Evolutionary conservation across 176 grass and related monocot species (phyloP), one percentile per base, ranked within the genome.

Genomic region (Avena atlantica): DNA sequence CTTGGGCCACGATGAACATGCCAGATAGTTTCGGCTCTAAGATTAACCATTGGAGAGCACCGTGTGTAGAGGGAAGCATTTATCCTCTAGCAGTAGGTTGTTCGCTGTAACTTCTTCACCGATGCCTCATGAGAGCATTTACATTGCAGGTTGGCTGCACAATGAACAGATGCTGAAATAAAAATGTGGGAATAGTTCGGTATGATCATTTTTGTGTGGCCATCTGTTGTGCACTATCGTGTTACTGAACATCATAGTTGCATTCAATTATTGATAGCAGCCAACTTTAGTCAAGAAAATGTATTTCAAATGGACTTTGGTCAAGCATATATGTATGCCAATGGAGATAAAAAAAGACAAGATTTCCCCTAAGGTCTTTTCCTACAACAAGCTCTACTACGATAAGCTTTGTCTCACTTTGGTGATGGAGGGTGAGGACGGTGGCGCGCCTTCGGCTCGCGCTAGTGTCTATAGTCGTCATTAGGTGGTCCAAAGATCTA

Each of bases 91-190:
- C 29, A 91, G 65, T n/a, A 91, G 86, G 47, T 95, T 98, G 27
- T 88, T 95, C 13, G 92, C 87, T 20, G 89, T 95, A 24, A 98
- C 93, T 89, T 98, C 93, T 76, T 98, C 92, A 82, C 95, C 95
- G 69, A 98, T 49, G 4, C 90, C 96, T 16, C 93, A 84, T 4
- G 91, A 98, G 62, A 93, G 81, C 88, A 88, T 93, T 67, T 98
- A 91, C 0, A 93, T 88, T 76, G 90, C 96, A 44, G 91, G 93
- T 76, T 93, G 91, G 52, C 90, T 95, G 84, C 76, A 88, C 71
- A 29, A 58, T 89, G 16, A 66, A 87, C 50, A 3, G 4, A 23
- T 14, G 34, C 66, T 78, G 48, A 86, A 50, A 11, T 0, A 63
- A 55, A 55, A 16, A 10, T 8, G 58, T 60, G 58, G 20, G 20